phyloP scores from a whole-genome alignment of 2,329 filamentous ascomycete species.

The Lasiodiplodia theobromae region DNA sequence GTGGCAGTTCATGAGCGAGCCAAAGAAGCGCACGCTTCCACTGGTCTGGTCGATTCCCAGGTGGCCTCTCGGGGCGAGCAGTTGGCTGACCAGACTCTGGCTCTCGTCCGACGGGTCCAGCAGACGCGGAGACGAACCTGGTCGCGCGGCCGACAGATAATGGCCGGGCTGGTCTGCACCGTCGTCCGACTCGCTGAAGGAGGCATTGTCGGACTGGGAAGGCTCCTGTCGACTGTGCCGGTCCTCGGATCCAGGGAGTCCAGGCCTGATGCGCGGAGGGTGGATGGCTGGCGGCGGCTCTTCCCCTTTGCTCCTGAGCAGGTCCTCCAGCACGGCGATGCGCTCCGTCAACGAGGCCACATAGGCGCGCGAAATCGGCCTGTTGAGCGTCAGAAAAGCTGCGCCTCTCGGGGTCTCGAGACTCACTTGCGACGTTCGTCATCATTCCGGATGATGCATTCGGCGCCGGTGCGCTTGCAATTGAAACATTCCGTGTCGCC shows the following conservation, averaged over 20 bases:
- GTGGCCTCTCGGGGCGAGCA: conserved; percentile 59
- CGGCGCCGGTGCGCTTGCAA: conserved; percentile 59
- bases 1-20: conserved; percentile 62
- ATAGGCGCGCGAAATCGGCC: conserved; percentile 65
- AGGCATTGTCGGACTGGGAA: conserved; percentile 41
- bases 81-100: conserved; percentile 52
- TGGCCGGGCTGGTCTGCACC: conserved; percentile 7
- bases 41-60: conserved; percentile 61
- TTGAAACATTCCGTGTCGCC: conserved; percentile 61
- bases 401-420: not conserved
- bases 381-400: conserved; percentile 35
- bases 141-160: conserved; percentile 30
- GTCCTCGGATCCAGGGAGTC: conserved; percentile 42
- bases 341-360: conserved; percentile 64
- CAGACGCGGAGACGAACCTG: conserved; percentile 42
- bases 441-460: conserved; percentile 65
- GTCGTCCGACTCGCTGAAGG: conserved; percentile 36
- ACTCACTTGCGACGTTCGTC: conserved; percentile 62
- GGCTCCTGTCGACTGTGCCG: conserved; percentile 33
- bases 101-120: conserved; percentile 41
- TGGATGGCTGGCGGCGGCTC: conserved; percentile 60
- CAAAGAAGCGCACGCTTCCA: conserved; percentile 61
- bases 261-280: conserved; percentile 59
- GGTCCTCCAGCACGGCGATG: conserved; percentile 59
- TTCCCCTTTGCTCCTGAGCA: conserved; percentile 60